These are phyloP conservation scores for Chaetomium fimeti DNA, from an alignment of 495 filamentous ascomycete species.

Conservation along the genomic window DNA sequence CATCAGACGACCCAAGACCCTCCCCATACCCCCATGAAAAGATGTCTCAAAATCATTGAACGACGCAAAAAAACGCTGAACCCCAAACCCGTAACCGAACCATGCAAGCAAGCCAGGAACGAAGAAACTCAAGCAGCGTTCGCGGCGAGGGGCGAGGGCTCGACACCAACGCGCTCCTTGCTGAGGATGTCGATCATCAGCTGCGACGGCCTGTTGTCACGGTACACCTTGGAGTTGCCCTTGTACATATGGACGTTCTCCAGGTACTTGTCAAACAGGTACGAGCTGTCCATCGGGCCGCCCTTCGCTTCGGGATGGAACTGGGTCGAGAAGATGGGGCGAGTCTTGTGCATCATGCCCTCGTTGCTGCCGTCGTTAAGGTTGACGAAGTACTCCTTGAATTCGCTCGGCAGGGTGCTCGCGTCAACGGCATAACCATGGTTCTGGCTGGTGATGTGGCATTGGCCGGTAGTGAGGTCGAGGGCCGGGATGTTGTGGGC, in stretches of 20 bases:
- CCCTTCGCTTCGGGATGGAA: conserved; percentile 99
- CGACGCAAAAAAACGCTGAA: conserved; percentile 10
- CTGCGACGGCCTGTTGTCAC: conserved; percentile 79
- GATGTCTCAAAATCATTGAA: conserved; percentile 5
- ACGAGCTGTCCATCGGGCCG: conserved; percentile 87
- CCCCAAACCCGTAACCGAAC: conserved; percentile 15
- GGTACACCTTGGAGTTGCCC: conserved; percentile 66
- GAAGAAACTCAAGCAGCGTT: conserved; percentile 35
- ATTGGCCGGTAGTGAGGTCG: conserved; percentile 90
- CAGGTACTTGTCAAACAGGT: conserved; percentile 94
- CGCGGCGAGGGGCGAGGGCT: conserved; percentile 55
- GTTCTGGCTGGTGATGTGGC: conserved; percentile 98
- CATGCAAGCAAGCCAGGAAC: conserved; percentile 6
- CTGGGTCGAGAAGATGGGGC: conserved; percentile 96
- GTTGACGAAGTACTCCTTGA: conserved; percentile 98
- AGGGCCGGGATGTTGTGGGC: conserved; percentile 97
- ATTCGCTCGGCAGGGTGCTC: conserved; percentile 74
- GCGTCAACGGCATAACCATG: conserved; percentile 97
- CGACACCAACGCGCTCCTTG: conserved; percentile 92
- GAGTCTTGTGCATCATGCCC: conserved; percentile 90
- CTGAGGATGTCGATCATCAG: conserved; percentile 85
- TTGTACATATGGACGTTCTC: conserved; percentile 87
- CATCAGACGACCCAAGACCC: neutral
- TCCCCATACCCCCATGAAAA: neutral
- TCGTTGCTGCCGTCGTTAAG: conserved; percentile 94